phyloP scores from a whole-genome alignment of 1,284 basidiomycete species.

The Ustilago sp. region DNA sequence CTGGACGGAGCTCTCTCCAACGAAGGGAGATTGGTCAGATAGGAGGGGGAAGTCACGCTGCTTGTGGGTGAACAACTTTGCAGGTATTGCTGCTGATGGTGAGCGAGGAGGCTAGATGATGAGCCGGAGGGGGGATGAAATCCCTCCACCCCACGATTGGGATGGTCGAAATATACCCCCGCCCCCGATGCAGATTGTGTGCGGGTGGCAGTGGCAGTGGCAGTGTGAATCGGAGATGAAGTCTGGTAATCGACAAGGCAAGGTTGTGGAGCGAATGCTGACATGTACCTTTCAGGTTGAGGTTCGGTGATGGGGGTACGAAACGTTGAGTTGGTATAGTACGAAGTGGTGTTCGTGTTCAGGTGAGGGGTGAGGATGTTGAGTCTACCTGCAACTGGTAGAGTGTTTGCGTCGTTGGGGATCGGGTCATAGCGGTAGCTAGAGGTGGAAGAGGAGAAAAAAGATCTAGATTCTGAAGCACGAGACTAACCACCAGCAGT shows the following conservation, averaged over 20 bases:
- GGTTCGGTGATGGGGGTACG: neutral
- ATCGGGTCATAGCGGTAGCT: slow-evolving; percentile 1
- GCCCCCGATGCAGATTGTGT: neutral
- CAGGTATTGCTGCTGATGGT: neutral
- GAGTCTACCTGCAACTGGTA: neutral
- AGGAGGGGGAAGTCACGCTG: neutral
- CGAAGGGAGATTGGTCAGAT: neutral
- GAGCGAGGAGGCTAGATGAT: neutral
- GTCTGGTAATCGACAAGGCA: neutral
- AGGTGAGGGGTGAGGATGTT: neutral
- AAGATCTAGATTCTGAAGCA: neutral
- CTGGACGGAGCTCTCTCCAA: neutral
- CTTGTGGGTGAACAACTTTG: neutral
- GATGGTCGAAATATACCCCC: neutral
- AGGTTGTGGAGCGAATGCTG: slow-evolving; percentile 2
- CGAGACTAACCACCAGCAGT: neutral
- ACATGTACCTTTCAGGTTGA: neutral
- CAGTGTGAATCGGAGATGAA: neutral
- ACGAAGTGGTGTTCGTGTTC: too few species aligned
- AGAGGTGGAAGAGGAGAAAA: neutral
- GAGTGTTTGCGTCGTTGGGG: neutral
- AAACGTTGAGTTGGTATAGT: neutral
- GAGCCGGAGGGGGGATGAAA: neutral
- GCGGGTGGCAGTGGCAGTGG: neutral
- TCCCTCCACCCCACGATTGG: neutral